Evolutionary conservation across 2,329 filamentous ascomycete genomes (phyloP), one percentile per base, ranked within the genome.

Genomic region (Colletotrichum endophyticum): DNA sequence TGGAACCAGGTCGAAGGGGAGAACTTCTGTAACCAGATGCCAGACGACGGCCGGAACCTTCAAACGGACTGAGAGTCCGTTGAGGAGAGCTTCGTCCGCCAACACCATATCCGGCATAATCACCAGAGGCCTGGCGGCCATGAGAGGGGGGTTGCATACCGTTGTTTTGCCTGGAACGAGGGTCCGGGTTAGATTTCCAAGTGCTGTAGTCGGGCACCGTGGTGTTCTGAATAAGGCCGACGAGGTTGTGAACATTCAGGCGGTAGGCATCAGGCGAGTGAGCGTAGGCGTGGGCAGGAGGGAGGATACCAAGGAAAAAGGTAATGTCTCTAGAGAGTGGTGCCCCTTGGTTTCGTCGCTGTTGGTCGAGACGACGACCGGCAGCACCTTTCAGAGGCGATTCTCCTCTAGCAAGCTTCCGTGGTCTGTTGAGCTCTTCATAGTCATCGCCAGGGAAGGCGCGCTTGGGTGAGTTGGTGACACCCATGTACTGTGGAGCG

Each of bases 371-470:
- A 44, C 96, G 93, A 72, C 96, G 93, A 30, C 95, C 95, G 49
- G 96, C 95, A 2, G 95, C 95, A 16, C 95, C 95, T 84, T 99
- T 99, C 49, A 99, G 89, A 0, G 98, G 97, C 7, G 96, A 99
- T 73, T 95, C 96, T n/a, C 94, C 96, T 61, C 98, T 93, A 66
- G 94, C 91, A 68, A 98, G 90, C 84, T 99, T 98, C 80, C 96
- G 95, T 1, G 96, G 95, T 25, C 95, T 94, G 79, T 92, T 92
- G 49, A 90, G 87, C 71, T 94, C 92, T 77, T 94, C 93, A 49
- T 95, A 94, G 56, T 98, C 96, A 75, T 96, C 95, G 13, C 84
- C 79, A 3, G 90, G 91, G 53, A 92, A 90, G 0, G 93, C 89
- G 59, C 93, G 89, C 82, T 92, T 93, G 3, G 91, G 91, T 3